phyloP scores from a whole-genome alignment of 768 basidiomycete species.

The Podaxis sp. region DNA sequence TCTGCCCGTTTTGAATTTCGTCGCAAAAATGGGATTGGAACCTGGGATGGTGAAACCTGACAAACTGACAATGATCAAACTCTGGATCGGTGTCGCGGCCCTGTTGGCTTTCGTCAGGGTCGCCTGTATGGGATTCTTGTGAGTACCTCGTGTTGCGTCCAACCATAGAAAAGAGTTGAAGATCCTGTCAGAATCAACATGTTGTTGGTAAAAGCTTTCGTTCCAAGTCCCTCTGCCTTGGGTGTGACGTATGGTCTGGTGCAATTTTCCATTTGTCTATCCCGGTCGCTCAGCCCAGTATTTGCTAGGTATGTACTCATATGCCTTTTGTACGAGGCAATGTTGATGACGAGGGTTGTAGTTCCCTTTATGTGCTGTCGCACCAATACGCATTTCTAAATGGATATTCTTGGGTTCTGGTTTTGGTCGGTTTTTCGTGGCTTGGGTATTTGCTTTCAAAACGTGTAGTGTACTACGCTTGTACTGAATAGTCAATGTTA shows the following conservation, averaged over 20 bases:
- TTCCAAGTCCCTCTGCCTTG: slow-evolving; percentile 46
- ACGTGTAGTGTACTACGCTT: slow-evolving; percentile 21
- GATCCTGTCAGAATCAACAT: slow-evolving; percentile 40
- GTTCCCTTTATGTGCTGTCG: slow-evolving; percentile 25
- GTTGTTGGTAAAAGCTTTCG: slow-evolving; percentile 52
- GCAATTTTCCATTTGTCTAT: slow-evolving; percentile 57
- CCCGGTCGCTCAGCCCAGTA: slow-evolving; percentile 56
- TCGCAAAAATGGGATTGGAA: slow-evolving; percentile 32
- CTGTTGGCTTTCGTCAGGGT: slow-evolving; percentile 40
- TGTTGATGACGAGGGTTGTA: slow-evolving; percentile 8
- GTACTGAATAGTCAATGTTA: slow-evolving; percentile 8
- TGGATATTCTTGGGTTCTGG: slow-evolving; percentile 27
- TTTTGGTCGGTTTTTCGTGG: slow-evolving; percentile 24
- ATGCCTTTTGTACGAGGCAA: background rate
- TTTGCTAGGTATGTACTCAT: slow-evolving; percentile 43
- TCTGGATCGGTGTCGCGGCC: slow-evolving; percentile 51
- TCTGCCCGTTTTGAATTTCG: slow-evolving; percentile 49
- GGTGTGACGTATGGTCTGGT: slow-evolving; percentile 59
- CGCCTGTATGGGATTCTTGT: slow-evolving; percentile 53
- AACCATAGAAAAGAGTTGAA: background rate
- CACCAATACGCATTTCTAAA: slow-evolving; percentile 17
- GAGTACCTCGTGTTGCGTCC: slow-evolving; percentile 17
- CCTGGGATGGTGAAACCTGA: slow-evolving; percentile 13
- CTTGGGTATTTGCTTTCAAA: slow-evolving; percentile 22
- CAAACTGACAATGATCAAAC: slow-evolving; percentile 22